Evolutionary conservation across 116 monocot species (phyloP).

Genomic region (Zostera marina): DNA sequence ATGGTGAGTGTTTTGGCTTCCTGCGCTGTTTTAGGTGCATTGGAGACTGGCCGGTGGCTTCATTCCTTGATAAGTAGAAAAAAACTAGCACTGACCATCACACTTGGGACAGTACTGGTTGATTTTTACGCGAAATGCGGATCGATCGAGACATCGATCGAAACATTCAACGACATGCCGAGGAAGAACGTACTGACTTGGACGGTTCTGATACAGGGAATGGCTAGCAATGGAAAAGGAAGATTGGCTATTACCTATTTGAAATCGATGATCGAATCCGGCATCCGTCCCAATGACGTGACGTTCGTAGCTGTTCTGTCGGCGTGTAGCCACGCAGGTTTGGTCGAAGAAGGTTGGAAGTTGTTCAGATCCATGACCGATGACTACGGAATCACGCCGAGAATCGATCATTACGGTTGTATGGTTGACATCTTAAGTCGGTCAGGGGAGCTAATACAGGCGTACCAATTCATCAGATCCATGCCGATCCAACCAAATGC

Average conservation of each 20-base stretch:
- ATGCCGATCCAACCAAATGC: slow-evolving; percentile 62
- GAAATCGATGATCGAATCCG: slow-evolving; percentile 29
- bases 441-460: slow-evolving; percentile 32
- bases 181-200: slow-evolving; percentile 45
- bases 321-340: slow-evolving; percentile 49
- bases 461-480: slow-evolving; percentile 30
- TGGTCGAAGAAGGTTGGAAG: slow-evolving; percentile 32
- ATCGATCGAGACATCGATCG: slow-evolving; percentile 21
- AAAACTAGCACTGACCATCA: slow-evolving; percentile 30
- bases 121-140: slow-evolving; percentile 77
- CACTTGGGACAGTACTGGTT: slow-evolving; percentile 50
- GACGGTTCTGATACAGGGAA: slow-evolving; percentile 40
- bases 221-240: slow-evolving; percentile 51
- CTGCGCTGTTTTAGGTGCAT: slow-evolving; percentile 55
- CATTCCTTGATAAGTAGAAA: slow-evolving; percentile 45
- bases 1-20: slow-evolving; percentile 64
- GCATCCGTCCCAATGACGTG: slow-evolving; percentile 39
- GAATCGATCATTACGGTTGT: slow-evolving; percentile 64
- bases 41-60: slow-evolving; percentile 61
- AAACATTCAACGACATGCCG: slow-evolving; percentile 31
- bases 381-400: slow-evolving; percentile 27
- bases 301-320: slow-evolving; percentile 51
- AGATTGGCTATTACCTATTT: slow-evolving; percentile 31
- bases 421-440: slow-evolving; percentile 58
- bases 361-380: slow-evolving; percentile 27